These are phyloP conservation scores for Hypoxylon intermedium DNA, from an alignment of 495 filamentous ascomycete genomes.

Conservation along the genomic window DNA sequence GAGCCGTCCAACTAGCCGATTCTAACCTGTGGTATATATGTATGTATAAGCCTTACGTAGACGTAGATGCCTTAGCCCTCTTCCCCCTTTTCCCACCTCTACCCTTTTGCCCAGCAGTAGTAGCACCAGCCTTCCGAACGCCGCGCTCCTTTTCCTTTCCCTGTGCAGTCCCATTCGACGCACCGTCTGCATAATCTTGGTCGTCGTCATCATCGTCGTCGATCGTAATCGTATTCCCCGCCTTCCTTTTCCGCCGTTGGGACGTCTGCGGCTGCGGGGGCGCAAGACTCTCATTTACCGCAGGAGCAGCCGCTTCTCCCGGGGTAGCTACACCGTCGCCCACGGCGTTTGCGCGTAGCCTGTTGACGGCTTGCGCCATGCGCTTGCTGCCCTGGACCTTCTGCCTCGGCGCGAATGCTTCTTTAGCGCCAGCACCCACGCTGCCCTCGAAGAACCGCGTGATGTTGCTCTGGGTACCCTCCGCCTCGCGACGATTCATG, in stretches of 20 bases:
- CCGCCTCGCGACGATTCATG: conserved; percentile 84
- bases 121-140: conserved; percentile 12
- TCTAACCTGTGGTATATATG: not conserved
- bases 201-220: conserved; percentile 41
- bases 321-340: conserved; percentile 15
- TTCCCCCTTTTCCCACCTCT: conserved; percentile 43
- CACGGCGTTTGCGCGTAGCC: conserved; percentile 58
- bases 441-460: conserved; percentile 77
- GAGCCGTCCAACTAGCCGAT: no score
- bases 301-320: not conserved
- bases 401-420: conserved; percentile 80
- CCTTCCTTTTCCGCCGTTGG: conserved; percentile 35
- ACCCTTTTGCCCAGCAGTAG: conserved; percentile 23
- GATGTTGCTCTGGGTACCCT: conserved; percentile 95
- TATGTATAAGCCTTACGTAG: not conserved
- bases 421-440: conserved; percentile 52
- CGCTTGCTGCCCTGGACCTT: conserved; percentile 73
- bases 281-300: conserved; percentile 29
- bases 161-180: conserved; percentile 5
- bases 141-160: conserved; percentile 31
- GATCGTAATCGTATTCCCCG: conserved; percentile 25
- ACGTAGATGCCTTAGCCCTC: conserved; percentile 43
- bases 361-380: conserved; percentile 81
- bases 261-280: conserved; percentile 2
- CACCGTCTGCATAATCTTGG: conserved; percentile 27